A percentile compares a stretch with the other conserved stretches of the same genome.
These are phyloP conservation scores for Mucor velutinosus DNA, from an alignment of 371 early-diverging fungal genomes.

Conservation along the genomic window DNA sequence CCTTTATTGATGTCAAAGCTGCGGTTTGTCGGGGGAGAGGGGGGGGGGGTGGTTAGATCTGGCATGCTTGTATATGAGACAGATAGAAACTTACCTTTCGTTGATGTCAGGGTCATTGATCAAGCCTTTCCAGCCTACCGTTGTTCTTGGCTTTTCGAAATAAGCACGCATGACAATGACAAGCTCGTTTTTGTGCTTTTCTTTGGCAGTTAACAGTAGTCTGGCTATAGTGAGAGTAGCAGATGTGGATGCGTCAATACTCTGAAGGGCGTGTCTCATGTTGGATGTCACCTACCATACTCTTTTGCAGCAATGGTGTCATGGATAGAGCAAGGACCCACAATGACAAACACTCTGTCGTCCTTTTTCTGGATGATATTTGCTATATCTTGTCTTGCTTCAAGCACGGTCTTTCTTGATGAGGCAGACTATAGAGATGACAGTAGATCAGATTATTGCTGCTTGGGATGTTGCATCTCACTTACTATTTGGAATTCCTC, in stretches of 20 bases:
- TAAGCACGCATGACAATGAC: constrained; percentile 90
- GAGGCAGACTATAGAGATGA: constrained; percentile 24
- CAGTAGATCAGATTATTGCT: background rate
- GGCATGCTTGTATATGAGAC: background rate
- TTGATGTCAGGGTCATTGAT: constrained; percentile 91
- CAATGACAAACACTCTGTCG: constrained; percentile 84
- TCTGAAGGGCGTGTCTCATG: too few relatives aligned
- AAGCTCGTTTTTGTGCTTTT: constrained; percentile 63
- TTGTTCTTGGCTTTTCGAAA: constrained; percentile 95
- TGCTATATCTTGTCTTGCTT: constrained; percentile 62
- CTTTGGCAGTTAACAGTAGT: constrained; percentile 62
- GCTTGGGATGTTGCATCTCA: background rate
- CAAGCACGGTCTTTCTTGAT: constrained; percentile 33
- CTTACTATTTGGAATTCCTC: constrained; percentile 63
- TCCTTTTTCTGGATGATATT: constrained; percentile 76
- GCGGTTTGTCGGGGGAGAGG: too few relatives aligned
- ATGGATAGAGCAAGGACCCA: constrained; percentile 97
- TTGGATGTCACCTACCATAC: constrained; percentile 50
- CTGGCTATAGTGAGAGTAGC: constrained; percentile 42
- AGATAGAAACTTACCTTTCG: constrained; percentile 50
- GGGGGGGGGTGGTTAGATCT: background rate
- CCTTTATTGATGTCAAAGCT: constrained; percentile 92
- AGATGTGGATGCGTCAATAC: too few relatives aligned
- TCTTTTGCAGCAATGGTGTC: constrained; percentile 84
- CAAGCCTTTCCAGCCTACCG: constrained; percentile 94